These are phyloP conservation scores for Thielaviopsis punctulata DNA, from an alignment of 2,329 filamentous ascomycete species.

Conservation along the genomic window DNA sequence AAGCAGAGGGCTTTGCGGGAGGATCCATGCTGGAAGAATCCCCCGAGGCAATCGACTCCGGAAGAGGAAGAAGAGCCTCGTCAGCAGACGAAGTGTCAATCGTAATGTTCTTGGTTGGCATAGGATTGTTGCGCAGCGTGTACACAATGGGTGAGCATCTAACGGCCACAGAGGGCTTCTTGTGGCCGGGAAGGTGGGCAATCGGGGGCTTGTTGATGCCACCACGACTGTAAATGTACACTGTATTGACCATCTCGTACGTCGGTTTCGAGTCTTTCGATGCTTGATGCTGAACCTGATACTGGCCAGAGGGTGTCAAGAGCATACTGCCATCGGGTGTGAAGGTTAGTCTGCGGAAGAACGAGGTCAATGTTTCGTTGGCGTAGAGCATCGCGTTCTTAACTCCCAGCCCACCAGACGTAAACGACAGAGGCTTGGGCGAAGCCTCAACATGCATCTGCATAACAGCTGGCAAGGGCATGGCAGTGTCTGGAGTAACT, in stretches of 20 bases:
- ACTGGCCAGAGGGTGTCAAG: slow-evolving; percentile 88
- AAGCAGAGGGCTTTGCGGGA: slow-evolving; percentile 45
- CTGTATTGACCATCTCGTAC: slow-evolving; percentile 87
- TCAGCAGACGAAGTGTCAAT: slow-evolving; percentile 85
- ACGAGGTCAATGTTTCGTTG: slow-evolving; percentile 92
- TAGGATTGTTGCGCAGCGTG: slow-evolving; percentile 50
- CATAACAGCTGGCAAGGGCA: slow-evolving; percentile 88
- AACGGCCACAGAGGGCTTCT: slow-evolving; percentile 92
- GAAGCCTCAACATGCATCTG: slow-evolving; percentile 62
- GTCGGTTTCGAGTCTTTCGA: slow-evolving; percentile 52
- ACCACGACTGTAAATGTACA: slow-evolving; percentile 93
- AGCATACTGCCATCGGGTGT: slow-evolving; percentile 88
- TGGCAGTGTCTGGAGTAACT: slow-evolving; percentile 78
- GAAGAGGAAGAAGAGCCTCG: slow-evolving; percentile 65
- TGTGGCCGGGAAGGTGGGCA: slow-evolving; percentile 87
- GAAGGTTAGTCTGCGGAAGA: slow-evolving; percentile 86
- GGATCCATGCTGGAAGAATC: slow-evolving; percentile 65
- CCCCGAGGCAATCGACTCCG: slow-evolving; percentile 32
- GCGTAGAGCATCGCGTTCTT: slow-evolving; percentile 85
- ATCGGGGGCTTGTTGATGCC: slow-evolving; percentile 94
- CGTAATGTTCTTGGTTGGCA: slow-evolving; percentile 71
- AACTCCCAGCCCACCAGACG: slow-evolving; percentile 40
- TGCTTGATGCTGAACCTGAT: slow-evolving; percentile 57
- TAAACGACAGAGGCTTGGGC: slow-evolving; percentile 52
- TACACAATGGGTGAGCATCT: slow-evolving; percentile 87